Conservation (phyloP, 2,329 filamentous ascomycete species). For the Leptographium radiaticola region DNA sequence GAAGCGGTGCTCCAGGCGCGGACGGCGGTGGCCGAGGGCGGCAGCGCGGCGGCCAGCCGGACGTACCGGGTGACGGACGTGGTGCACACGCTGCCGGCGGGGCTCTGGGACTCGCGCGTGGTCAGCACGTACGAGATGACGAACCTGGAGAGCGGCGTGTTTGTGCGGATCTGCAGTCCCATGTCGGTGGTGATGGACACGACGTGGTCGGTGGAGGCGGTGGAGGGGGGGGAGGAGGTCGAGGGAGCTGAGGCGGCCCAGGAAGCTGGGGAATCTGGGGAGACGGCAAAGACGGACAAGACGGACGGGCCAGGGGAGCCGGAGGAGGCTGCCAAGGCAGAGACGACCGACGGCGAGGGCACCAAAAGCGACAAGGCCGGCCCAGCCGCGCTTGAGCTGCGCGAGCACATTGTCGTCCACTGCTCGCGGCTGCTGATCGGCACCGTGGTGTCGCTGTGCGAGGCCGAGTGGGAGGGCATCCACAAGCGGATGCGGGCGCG, state of each 20-base stretch:
- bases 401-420: slow-evolving; percentile 35
- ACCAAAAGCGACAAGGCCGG: neutral
- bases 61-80: slow-evolving; percentile 36
- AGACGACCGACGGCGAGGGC: slow-evolving; percentile 12
- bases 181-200: slow-evolving; percentile 40
- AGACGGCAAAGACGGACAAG: neutral
- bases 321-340: slow-evolving; percentile 11
- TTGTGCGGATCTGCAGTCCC: slow-evolving; percentile 37
- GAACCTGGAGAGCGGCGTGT: slow-evolving; percentile 33
- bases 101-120: slow-evolving; percentile 41
- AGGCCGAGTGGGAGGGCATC: slow-evolving; percentile 34
- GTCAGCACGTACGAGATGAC: slow-evolving; percentile 42
- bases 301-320: neutral
- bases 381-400: slow-evolving; percentile 21
- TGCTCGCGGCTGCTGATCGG: slow-evolving; percentile 36
- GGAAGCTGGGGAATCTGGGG: neutral
- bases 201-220: slow-evolving; percentile 29
- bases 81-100: slow-evolving; percentile 38
- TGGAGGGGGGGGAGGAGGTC: neutral
- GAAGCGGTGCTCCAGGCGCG: slow-evolving; percentile 1
- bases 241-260: neutral
- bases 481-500: slow-evolving; percentile 33
- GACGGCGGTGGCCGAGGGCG: slow-evolving; percentile 11
- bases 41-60: slow-evolving; percentile 7
- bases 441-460: slow-evolving; percentile 36